Base-by-base conservation (phyloP, 495 filamentous ascomycete species). In the Penicillium cinerascens region DNA sequence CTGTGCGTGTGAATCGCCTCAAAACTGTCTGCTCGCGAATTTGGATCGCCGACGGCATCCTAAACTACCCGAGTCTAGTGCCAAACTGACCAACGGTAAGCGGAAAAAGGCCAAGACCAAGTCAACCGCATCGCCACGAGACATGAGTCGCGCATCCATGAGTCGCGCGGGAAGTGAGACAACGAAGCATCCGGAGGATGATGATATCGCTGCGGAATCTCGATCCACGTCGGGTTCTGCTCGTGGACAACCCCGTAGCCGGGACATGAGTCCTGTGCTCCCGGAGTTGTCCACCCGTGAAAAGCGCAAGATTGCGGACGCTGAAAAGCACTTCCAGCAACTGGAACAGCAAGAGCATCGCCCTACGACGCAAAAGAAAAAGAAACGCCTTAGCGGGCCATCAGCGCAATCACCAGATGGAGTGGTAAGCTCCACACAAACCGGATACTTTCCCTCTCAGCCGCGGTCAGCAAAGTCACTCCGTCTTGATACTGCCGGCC, bases 111-210 rank as follows among this genome's bases (percentile, higher is more conserved):
- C 59, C 17, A 87, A 82, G 59, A 83, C 80, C 51, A 87, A 84
- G 51, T 52, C 75, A 0, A 65, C 47, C 23, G 84, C 83, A 8
- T 89, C 88, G 1, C 87, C 88, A 2, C 78, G 80, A n/a, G 84
- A 82, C 50, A 85, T 82, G 6, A 83, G 82, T 17, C 78, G 82
- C 54, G 83, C 82, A 11, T 83, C 83, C n/a, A 87, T 87, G 63
- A 92, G 88, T 65, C 84, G 88, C 49, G 88, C 87, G 21, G 78
- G 86, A 42, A 93, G 89, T 63, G 90, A 92, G 70, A 80, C 78
- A 5, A 78, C 75, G 0, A 83, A 74, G 22, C 61, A 76, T 3
- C 55, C 70, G 6, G 70, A 74, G 4, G 71, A 78, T 1, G 79
- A 82, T 42, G 83, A 85, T 37, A 65, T 69, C 1, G 73, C 45